Evolutionary conservation across 2,329 filamentous ascomycete genomes (phyloP).

Genomic region (Neurospora crassa): DNA sequence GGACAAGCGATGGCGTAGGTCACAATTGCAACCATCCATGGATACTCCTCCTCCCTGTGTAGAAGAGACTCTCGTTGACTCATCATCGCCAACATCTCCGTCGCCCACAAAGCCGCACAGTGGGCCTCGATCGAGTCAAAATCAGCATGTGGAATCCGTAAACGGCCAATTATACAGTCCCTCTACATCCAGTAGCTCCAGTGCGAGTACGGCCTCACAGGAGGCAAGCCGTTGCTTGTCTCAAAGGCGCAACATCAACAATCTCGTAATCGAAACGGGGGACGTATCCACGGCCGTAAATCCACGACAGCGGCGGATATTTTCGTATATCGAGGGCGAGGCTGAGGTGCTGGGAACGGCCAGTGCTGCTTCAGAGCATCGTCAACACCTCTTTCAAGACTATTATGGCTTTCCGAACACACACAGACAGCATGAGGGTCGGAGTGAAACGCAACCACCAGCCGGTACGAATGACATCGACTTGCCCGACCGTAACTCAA

Average conservation of each 20-base stretch:
- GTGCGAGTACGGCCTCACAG: not conserved
- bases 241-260: not conserved
- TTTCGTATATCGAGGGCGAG: not conserved
- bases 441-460: not conserved
- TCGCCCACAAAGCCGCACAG: not conserved
- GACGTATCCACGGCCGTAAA: not conserved
- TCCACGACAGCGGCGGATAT: not conserved
- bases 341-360: not conserved
- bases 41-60: not conserved
- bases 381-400: not conserved
- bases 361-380: not conserved
- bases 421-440: not conserved
- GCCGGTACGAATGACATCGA: not conserved
- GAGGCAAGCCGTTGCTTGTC: not conserved
- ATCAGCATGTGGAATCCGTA: not conserved
- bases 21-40: not conserved
- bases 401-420: not conserved
- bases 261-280: not conserved
- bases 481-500: not conserved
- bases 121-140: not conserved
- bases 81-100: not conserved
- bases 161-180: not conserved
- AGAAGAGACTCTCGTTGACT: not conserved
- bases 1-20: not conserved
- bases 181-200: not conserved